A percentile compares a stretch with the other conserved stretches of the same genome.
These are phyloP conservation scores for Boletellus ananiceps DNA, from an alignment of 768 basidiomycete genomes.

Conservation along the genomic window DNA sequence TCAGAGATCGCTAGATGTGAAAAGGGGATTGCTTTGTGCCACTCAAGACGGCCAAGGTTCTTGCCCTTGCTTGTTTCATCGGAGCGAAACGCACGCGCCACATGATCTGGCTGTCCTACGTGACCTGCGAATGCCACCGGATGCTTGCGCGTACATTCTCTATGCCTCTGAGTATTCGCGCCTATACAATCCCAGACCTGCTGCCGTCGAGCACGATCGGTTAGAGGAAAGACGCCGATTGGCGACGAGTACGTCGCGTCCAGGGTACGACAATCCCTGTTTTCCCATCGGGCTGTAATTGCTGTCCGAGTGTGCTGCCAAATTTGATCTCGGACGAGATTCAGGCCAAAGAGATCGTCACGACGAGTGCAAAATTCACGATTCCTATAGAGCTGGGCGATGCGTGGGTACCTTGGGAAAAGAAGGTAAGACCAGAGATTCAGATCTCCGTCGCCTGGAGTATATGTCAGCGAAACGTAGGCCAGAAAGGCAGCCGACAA, in stretches of 20 bases:
- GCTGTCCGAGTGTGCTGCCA: conserved; percentile 5
- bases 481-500: conserved; percentile 6
- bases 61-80: no score
- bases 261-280: background rate
- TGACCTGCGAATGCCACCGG: no score
- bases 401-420: no score
- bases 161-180: background rate
- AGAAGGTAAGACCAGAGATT: no score
- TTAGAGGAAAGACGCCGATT: background rate
- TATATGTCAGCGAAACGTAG: conserved; percentile 23
- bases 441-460: background rate
- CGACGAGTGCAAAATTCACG: conserved; percentile 3
- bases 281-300: background rate
- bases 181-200: background rate
- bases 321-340: conserved; percentile 5
- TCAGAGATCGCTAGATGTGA: no score
- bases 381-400: conserved; percentile 3
- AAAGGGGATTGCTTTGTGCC: no score
- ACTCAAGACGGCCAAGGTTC: no score
- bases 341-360: background rate
- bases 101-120: no score
- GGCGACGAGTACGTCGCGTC: background rate
- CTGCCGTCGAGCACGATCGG: background rate
- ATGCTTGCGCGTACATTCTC: conserved; percentile 5
- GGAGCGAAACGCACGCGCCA: no score